Evolutionary conservation across 169 alveolate genomes (phyloP).

Genomic region (Plasmodium chabaudi): DNA sequence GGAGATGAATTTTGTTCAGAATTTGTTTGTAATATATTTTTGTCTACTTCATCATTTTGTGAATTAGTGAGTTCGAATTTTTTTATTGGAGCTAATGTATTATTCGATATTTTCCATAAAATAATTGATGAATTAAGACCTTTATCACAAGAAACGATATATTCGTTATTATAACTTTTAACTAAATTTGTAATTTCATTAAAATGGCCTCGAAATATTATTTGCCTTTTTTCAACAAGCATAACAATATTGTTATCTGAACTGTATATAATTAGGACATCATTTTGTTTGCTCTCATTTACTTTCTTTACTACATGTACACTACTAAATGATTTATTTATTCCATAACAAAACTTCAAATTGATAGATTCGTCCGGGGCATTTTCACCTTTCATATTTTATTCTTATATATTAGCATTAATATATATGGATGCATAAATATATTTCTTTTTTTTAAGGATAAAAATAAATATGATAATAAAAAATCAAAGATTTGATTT

Average conservation of each 20-base stretch:
- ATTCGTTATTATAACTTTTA: slow-evolving; percentile 62
- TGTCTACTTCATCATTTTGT: not conserved
- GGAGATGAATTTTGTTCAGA: not conserved
- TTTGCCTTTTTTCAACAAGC: slow-evolving; percentile 56
- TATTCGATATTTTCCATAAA: slow-evolving; percentile 41
- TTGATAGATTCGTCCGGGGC: slow-evolving; percentile 63
- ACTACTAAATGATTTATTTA: slow-evolving; percentile 56
- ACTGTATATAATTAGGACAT: slow-evolving; percentile 46
- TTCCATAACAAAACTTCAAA: slow-evolving; percentile 73
- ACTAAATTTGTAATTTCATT: slow-evolving; percentile 47
- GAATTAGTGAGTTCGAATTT: slow-evolving; percentile 20
- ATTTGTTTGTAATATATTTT: not conserved
- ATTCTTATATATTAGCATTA: not conserved
- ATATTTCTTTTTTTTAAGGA: not conserved
- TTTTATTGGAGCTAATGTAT: slow-evolving; percentile 39
- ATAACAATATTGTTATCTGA: slow-evolving; percentile 72
- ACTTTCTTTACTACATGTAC: slow-evolving; percentile 33
- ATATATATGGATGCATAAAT: not conserved
- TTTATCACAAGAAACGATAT: slow-evolving; percentile 61
- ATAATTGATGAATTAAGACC: slow-evolving; percentile 62
- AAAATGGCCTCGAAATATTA: slow-evolving; percentile 67
- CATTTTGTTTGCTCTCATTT: not conserved
- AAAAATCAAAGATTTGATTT: not conserved
- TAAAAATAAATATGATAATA: not conserved
- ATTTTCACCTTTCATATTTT: slow-evolving; percentile 34